Percentiles rank a stretch among this genome's conserved stretches.
Evolutionary conservation across 1,139 yeast species (phyloP).

Genomic region (Hyphopichia pseudoburtonii): DNA sequence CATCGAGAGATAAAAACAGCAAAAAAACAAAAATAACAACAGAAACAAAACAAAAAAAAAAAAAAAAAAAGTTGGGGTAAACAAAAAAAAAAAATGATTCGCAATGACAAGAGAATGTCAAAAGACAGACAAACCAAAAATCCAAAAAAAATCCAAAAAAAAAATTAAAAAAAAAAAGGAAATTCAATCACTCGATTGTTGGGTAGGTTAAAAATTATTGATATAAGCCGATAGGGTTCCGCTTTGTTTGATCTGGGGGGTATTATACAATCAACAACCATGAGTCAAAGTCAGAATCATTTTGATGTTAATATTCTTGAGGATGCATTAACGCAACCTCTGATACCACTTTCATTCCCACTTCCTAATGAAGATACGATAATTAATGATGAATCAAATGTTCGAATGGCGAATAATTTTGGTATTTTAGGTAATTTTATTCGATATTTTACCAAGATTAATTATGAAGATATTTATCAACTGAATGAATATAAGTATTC

Average conservation of each 20-base stretch:
- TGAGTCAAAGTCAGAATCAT: not conserved
- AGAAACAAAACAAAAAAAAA: too few species aligned
- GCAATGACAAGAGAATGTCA: too few species aligned
- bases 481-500: constrained; percentile 37
- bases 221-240: too few species aligned
- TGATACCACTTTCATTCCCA: constrained; percentile 38
- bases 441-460: constrained; percentile 24
- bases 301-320: constrained; percentile 43
- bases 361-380: constrained; percentile 32
- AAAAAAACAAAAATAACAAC: too few species aligned
- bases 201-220: too few species aligned
- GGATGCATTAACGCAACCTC: constrained; percentile 31
- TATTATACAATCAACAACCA: not conserved
- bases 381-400: constrained; percentile 31
- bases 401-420: constrained; percentile 24
- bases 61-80: too few species aligned
- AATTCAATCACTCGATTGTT: too few species aligned
- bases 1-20: too few species aligned
- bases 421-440: constrained; percentile 33
- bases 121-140: too few species aligned
- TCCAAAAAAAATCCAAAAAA: too few species aligned
- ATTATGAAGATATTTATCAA: constrained; percentile 32
- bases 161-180: too few species aligned
- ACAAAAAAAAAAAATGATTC: too few species aligned
- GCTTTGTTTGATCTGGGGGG: not conserved